phyloP scores from a whole-genome alignment of 371 early-diverging fungal genomes.

The Mucor lusitanicus region DNA sequence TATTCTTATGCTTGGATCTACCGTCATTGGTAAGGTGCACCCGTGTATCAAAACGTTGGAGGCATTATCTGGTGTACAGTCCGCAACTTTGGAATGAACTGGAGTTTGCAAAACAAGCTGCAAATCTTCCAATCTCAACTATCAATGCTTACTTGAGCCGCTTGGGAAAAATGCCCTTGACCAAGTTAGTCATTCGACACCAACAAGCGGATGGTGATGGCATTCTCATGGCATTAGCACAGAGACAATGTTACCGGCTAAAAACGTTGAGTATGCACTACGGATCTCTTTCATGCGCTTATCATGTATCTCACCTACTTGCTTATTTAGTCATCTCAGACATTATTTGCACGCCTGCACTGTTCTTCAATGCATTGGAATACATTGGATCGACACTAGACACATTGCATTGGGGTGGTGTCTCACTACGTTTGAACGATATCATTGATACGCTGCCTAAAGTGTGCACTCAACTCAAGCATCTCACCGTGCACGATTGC shows the following conservation, averaged over 20 bases:
- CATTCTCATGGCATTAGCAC: slow-evolving; percentile 11
- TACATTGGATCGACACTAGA: slow-evolving; percentile 17
- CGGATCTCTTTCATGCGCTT: too few relatives aligned
- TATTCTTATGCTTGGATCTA: slow-evolving; percentile 26
- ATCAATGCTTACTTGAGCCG: slow-evolving; percentile 22
- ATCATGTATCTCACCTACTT: not conserved
- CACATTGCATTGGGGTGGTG: slow-evolving; percentile 25
- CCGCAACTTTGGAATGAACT: slow-evolving; percentile 30
- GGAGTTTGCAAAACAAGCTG: slow-evolving; percentile 11
- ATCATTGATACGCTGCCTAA: slow-evolving; percentile 22
- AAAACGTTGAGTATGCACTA: slow-evolving; percentile 22
- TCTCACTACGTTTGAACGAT: slow-evolving; percentile 27
- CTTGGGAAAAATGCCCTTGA: slow-evolving; percentile 18
- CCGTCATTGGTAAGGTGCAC: slow-evolving; percentile 21
- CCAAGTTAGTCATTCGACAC: slow-evolving; percentile 11
- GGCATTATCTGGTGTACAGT: slow-evolving; percentile 4
- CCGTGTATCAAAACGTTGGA: slow-evolving; percentile 28
- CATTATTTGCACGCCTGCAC: slow-evolving; percentile 20
- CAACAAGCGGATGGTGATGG: slow-evolving; percentile 24
- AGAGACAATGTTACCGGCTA: slow-evolving; percentile 13
- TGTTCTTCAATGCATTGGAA: slow-evolving; percentile 18
- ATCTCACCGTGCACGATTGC: slow-evolving; percentile 24
- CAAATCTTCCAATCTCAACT: not conserved
- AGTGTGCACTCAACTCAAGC: slow-evolving; percentile 17
- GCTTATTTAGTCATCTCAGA: slow-evolving; percentile 18